A percentile compares a stretch with the other conserved stretches of the same genome.
These are phyloP conservation scores for Streptanthus diversifolius DNA, from an alignment of 345 rosid genomes.

Conservation along the genomic window DNA sequence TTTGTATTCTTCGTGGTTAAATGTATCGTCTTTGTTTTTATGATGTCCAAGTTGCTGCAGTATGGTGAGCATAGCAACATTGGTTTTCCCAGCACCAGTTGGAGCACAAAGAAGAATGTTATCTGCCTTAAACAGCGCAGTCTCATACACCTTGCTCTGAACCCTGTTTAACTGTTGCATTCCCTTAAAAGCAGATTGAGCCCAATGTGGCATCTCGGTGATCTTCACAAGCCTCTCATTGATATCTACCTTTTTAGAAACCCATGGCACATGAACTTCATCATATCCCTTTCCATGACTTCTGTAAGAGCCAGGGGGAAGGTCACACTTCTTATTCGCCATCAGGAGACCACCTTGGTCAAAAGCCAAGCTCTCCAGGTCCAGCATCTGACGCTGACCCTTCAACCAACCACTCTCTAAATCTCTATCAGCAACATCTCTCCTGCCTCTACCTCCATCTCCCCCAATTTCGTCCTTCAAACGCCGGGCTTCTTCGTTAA, in stretches of 20 bases:
- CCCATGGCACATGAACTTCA: conserved; percentile 92
- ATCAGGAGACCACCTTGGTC: conserved; percentile 85
- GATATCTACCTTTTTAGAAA: conserved; percentile 52
- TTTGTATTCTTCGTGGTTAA: conserved; percentile 70
- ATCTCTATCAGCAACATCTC: conserved; percentile 65
- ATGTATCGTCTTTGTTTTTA: conserved; percentile 63
- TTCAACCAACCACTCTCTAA: conserved; percentile 71
- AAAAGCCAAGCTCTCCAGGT: conserved; percentile 73
- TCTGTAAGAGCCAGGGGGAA: conserved; percentile 73
- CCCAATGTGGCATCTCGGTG: conserved; percentile 87
- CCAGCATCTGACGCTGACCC: conserved; percentile 82
- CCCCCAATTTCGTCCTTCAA: conserved; percentile 75
- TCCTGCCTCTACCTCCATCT: conserved; percentile 57
- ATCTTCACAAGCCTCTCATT: conserved; percentile 76
- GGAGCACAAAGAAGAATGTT: conserved; percentile 95
- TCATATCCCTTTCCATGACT: conserved; percentile 71
- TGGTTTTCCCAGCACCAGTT: conserved; percentile 97
- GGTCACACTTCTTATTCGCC: conserved; percentile 87
- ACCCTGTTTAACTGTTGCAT: conserved; percentile 91
- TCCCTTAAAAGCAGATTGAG: conserved; percentile 90
- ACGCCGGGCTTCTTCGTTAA: conserved; percentile 90
- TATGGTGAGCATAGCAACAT: conserved; percentile 93
- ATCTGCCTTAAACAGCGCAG: conserved; percentile 73
- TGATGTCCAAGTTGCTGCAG: conserved; percentile 80
- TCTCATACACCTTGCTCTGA: conserved; percentile 84